A percentile compares a stretch with the other conserved stretches of the same genome.
Evolutionary conservation across 2,329 filamentous ascomycete species (phyloP).

Genomic region (Stagonosporopsis cucurbitacearum): DNA sequence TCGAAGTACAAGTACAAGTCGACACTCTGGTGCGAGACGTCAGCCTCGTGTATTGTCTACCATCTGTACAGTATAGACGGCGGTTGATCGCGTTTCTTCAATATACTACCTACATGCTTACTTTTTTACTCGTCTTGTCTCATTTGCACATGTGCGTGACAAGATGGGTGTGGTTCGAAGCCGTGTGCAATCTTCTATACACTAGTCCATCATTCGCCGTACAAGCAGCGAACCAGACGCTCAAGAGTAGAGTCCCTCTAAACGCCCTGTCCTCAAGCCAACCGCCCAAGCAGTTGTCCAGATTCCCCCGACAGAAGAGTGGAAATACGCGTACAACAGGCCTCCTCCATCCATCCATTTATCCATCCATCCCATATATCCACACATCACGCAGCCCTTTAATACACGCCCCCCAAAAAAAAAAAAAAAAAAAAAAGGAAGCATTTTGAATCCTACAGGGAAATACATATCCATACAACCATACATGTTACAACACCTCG

Average conservation of each 20-base stretch:
- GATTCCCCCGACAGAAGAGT: constrained; percentile 21
- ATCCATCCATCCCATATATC: constrained; percentile 2
- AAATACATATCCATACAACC: constrained; percentile 26
- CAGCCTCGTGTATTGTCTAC: constrained; percentile 49
- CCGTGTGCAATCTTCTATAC: constrained; percentile 7
- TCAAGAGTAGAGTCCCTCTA: constrained; percentile 9
- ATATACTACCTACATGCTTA: constrained; percentile 42
- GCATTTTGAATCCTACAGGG: constrained; percentile 34
- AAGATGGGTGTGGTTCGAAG: too few relatives aligned
- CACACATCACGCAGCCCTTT: background rate
- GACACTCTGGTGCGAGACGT: constrained; percentile 32
- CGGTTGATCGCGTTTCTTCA: constrained; percentile 44
- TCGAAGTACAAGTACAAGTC: too few relatives aligned
- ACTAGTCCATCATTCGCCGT: constrained; percentile 6
- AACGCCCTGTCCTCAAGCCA: constrained; percentile 16
- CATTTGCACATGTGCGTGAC: too few relatives aligned
- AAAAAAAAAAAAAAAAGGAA: too few relatives aligned
- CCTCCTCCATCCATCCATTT: too few relatives aligned
- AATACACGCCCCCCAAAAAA: constrained; percentile 2
- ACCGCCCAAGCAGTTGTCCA: background rate
- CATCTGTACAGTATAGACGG: constrained; percentile 53
- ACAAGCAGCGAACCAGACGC: background rate
- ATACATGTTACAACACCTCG: constrained; percentile 67
- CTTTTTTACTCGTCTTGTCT: too few relatives aligned
- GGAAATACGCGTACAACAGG: constrained; percentile 31